Percentiles rank a stretch among this genome's conserved stretches.
Evolutionary conservation across 306 rosid genomes (phyloP).

Genomic region (Quercus alba): DNA sequence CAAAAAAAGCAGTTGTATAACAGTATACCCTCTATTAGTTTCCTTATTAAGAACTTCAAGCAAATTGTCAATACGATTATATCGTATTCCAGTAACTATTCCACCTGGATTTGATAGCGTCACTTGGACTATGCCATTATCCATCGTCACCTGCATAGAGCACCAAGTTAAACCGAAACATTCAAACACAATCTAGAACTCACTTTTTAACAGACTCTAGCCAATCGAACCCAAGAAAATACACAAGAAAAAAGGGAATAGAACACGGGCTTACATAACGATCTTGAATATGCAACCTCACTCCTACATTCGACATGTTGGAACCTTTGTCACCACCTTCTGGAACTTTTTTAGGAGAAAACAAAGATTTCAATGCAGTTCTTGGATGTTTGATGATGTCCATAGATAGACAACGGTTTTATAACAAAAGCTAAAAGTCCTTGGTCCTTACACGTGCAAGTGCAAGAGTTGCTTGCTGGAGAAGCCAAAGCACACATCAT

Average conservation of each 20-base stretch:
- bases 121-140: slow-evolving; percentile 86
- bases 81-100: slow-evolving; percentile 75
- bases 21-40: slow-evolving; percentile 72
- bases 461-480: neutral
- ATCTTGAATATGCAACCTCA: slow-evolving; percentile 54
- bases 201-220: neutral
- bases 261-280: slow-evolving; percentile 50
- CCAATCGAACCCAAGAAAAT: neutral
- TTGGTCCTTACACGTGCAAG: neutral
- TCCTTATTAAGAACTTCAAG: slow-evolving; percentile 87
- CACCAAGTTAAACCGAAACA: slow-evolving; percentile 8
- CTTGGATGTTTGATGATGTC: slow-evolving; percentile 5
- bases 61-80: slow-evolving; percentile 72
- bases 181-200: neutral
- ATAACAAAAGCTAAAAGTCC: too few species aligned
- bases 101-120: slow-evolving; percentile 86
- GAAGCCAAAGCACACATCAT: neutral
- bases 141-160: slow-evolving; percentile 81
- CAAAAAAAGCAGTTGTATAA: neutral
- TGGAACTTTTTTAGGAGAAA: slow-evolving; percentile 13
- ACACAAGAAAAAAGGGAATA: neutral
- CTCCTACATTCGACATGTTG: slow-evolving; percentile 53
- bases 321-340: slow-evolving; percentile 18
- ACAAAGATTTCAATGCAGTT: slow-evolving; percentile 9
- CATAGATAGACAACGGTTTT: neutral